phyloP scores from a whole-genome alignment of 192 early-diverging fungal species.

The Podila epicladia region DNA sequence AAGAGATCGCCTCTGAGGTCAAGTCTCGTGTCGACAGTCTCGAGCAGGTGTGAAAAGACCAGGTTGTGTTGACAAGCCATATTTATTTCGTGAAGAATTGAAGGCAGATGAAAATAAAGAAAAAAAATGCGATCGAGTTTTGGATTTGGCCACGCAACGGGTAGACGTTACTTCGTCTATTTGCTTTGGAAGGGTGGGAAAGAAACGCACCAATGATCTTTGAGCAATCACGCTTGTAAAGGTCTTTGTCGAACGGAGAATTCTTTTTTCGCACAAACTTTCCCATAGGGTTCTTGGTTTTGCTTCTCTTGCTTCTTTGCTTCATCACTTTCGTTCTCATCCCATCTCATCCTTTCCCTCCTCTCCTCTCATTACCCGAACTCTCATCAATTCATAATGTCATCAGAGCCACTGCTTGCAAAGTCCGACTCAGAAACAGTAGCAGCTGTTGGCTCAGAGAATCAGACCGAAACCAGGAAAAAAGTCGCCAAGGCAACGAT shows the following conservation, averaged over 20 bases:
- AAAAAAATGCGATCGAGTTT: neutral
- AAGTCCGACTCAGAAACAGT: constrained; percentile 2
- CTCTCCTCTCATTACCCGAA: neutral
- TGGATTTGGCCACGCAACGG: neutral
- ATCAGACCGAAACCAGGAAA: neutral
- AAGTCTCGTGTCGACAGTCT: neutral
- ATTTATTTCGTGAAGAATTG: neutral
- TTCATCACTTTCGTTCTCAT: neutral
- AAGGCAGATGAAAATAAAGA: no score
- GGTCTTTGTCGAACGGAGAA: neutral
- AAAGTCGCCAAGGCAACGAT: constrained; percentile 30
- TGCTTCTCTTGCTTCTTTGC: neutral
- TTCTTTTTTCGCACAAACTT: neutral
- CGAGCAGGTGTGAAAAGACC: neutral
- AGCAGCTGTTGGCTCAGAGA: neutral
- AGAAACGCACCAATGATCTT: neutral
- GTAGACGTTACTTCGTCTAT: neutral
- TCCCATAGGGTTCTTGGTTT: neutral
- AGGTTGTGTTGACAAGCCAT: neutral
- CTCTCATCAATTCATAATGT: neutral
- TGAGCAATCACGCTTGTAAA: neutral
- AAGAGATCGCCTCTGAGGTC: constrained; percentile 26
- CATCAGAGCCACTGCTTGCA: neutral
- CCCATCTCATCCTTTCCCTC: neutral
- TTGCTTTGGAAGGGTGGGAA: neutral